phyloP scores from a whole-genome alignment of 2,329 filamentous ascomycete species.

The Fusarium praegraminearum region DNA sequence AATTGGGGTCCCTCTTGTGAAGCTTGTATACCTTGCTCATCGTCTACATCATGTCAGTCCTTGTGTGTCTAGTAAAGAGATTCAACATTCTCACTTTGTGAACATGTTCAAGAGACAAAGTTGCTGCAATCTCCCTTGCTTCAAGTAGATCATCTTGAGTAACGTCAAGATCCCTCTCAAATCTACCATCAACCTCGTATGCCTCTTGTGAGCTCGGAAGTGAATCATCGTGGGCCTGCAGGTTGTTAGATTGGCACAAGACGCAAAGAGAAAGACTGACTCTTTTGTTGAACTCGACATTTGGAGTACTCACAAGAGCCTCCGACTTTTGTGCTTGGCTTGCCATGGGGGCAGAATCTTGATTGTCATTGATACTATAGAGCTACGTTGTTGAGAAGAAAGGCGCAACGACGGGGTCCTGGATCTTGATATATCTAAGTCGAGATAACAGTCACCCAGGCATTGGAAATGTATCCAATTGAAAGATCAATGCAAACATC shows the following conservation, averaged over 20 bases:
- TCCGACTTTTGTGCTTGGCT: constrained; percentile 6
- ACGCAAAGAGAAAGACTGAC: constrained; percentile 5
- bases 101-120: constrained; percentile 52
- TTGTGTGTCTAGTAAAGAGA: rapidly evolving
- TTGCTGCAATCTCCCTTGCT: constrained; percentile 55
- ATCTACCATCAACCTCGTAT: not conserved
- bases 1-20: constrained; percentile 55
- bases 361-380: constrained; percentile 1
- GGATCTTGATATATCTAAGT: not conserved
- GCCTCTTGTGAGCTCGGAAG: not conserved
- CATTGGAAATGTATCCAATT: not conserved
- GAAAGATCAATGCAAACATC: not conserved
- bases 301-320: not conserved
- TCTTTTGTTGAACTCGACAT: constrained; percentile 1
- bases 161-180: constrained; percentile 49
- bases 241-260: not conserved
- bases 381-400: not conserved
- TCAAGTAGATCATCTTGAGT: constrained; percentile 60
- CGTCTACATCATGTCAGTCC: constrained; percentile 40
- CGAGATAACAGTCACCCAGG: not conserved
- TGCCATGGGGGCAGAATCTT: not conserved
- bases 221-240: not conserved
- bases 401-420: not conserved
- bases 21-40: constrained; percentile 52
- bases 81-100: constrained; percentile 40